Evolutionary conservation across 768 basidiomycete genomes (phyloP), one percentile per base, ranked within the genome.

Genomic region (Russula brevipes): DNA sequence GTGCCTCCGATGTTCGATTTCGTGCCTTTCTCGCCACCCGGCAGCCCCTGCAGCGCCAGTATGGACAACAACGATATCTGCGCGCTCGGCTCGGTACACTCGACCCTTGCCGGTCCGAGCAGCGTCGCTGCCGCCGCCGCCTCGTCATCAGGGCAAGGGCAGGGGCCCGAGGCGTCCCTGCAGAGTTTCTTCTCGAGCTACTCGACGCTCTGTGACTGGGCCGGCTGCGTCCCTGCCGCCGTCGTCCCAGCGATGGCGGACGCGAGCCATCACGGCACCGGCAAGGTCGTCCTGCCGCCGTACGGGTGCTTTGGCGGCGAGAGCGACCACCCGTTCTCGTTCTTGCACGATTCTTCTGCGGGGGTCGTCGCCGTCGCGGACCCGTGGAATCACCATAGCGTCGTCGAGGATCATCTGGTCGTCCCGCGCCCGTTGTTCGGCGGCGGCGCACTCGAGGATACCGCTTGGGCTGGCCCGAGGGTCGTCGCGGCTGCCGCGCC

Each of bases 171-270:
- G 5, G 14, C 56, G 2, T 31, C 60, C 36, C n/a, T 54, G 1
- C 36, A 49, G 11, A 19, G 10, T 30, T 67, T 62, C 60, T 52
- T 61, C 55, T 66, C 67, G n/a, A 59, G 9, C 12, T 68, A 66
- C 16, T 68, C 66, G 60, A 59, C 64, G 6, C 57, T 68, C 24
- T 66, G 64, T 54, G 67, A 57, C 45, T 68, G 67, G 67, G 65
- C 67, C 10, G 67, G 67, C 2, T 24, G 33, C 5, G 9, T 10
- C 9, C 14, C 9, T 10, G 5, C 5, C 6, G 19, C 17, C 2
- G n/a, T 41, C 16, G 38, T 33, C 12, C 7, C 24, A n/a, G 49
- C 24, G 2, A 19, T 56, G 3, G 19, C 31, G 31, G 42, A 44
- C n/a, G 31, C 31, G 10, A 7, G 14, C 17, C 6, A 31, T 4